Base-by-base conservation (phyloP, 1,284 basidiomycete genomes). In the Rhodotorula sp. region DNA sequence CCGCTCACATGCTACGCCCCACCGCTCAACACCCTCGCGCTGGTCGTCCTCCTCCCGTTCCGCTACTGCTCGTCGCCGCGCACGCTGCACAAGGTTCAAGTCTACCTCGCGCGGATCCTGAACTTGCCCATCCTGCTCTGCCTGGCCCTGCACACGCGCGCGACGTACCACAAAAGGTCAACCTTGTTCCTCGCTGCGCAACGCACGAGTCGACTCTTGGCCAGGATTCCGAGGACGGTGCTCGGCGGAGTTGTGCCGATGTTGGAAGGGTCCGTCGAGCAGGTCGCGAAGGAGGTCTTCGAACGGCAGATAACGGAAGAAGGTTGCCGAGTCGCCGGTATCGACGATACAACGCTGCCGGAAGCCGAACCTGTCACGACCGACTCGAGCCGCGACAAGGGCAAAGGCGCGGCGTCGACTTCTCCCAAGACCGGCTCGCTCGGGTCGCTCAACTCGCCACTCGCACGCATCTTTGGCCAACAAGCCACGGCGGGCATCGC, bases 21-120 rank as follows among this genome's bases (percentile, higher is more conserved):
- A 2, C 77, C 77, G 18, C 47, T 72, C 60, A 78, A 78, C 62
- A 61, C 74, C 14, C 50, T 75, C 26, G 77, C 77, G 18, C 63
- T 78, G 34, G 55, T 57, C 2, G 48, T 77, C 23, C 66, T 78
- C 21, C 57, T 74, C 31, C 71, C 69, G 18, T 60, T 62, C 50
- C 70, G 64, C 15, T 64, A 58, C 38, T 34, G 76, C 52, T 56
- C 64, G 28, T 70, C 72, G 31, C 72, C 76, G 8, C 61, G 72
- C 19, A 50, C 45, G 52, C 34, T 72, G 1, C 77, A 78, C 72
- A 71, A 73, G 43, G 45, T 67, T 1, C 72, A 78, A 49, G 77
- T 77, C 15, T 66, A 69, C 45, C 67, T 76, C 49, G 74, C 70
- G 6, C 62, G 70, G n/a, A 2, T 66, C 4, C 64, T 74, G 31